phyloP scores from a whole-genome alignment of 257 asterid species.

The Solanum phureja region DNA sequence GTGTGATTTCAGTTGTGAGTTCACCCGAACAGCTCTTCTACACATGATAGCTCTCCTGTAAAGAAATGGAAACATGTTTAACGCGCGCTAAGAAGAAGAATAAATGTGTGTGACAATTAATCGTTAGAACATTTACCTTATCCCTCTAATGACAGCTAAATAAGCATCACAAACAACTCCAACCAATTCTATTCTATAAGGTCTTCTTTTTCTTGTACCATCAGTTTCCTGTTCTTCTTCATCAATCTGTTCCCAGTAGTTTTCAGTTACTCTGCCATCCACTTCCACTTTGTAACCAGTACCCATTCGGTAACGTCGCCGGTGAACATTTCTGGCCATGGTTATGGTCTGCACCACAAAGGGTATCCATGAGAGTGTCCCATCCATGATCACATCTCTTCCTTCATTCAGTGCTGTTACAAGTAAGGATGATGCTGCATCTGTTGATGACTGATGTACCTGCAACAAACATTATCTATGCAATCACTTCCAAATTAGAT shows the following conservation, averaged over 20 bases:
- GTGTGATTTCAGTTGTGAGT: conserved; percentile 84
- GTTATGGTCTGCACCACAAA: conserved; percentile 49
- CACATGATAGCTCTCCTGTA: conserved; percentile 88
- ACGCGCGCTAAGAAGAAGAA: not conserved
- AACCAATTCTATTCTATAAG: conserved; percentile 12
- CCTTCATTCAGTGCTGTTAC: conserved; percentile 93
- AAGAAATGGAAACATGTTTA: not conserved
- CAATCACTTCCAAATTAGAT: not conserved
- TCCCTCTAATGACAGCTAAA: conserved; percentile 16
- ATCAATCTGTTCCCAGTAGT: conserved; percentile 7
- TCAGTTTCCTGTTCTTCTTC: conserved; percentile 13
- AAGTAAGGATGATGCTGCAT: conserved; percentile 88
- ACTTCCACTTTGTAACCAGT: conserved; percentile 7
- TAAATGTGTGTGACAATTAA: not conserved
- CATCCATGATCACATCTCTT: conserved; percentile 97
- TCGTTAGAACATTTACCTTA: not conserved
- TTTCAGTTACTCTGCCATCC: conserved; percentile 9
- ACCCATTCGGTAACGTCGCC: conserved; percentile 17
- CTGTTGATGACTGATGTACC: conserved; percentile 96
- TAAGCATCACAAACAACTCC: conserved; percentile 19
- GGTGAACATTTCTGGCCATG: conserved; percentile 16
- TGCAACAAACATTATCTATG: not conserved
- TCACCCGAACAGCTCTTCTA: conserved; percentile 84
- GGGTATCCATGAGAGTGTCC: conserved; percentile 93
- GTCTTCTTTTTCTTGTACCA: conserved; percentile 7